Evolutionary conservation across 345 rosid genomes (phyloP), one percentile per base, ranked within the genome.

Genomic region (Sapria himalayana): DNA sequence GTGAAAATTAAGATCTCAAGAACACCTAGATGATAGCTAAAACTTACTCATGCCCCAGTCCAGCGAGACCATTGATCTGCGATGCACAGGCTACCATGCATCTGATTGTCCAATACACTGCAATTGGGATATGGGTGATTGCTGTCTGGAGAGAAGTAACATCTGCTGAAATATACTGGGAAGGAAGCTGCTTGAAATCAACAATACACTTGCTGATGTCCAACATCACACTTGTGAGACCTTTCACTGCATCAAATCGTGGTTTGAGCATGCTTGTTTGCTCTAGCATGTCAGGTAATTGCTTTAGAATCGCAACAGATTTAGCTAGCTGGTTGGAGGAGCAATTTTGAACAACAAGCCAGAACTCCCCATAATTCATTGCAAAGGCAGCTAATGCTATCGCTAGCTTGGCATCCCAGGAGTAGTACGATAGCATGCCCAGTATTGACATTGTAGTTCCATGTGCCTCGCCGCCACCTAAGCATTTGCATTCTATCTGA

Each of bases 21-120:
- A 29, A 9, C 15, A 13, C 15, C 19, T 11, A 13, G 16, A n/a
- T 4, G 33, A 10, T 5, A 37, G 2, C 6, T 23, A 5, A 2
- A 5, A 40, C 73, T 7, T 66, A 80, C 93, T 80, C 85, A 37
- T 56, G 67, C 34, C 69, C 70, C 45, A 68, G 54, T 32, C 72
- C 61, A 43, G 70, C 61, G 19, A 68, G 68, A 33, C 70, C 59
- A 12, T 56, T 58, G 59, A 85, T 69, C 62, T 72, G 81, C 20
- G 78, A 22, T 3, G 76, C 64, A 47, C 85, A 76, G 17, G 73
- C 77, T 52, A 77, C 51, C 8, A 72, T 68, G 39, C 82, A 53
- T 52, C 85, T 65, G 44, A 76, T 65, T 32, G 82, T 74, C 96
- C 91, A 80, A 50, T 80, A 76, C 33, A 85, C 89, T 7, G 93